Percentiles rank a stretch among this genome's conserved stretches.
These are phyloP conservation scores for Xylaria scruposa DNA, from an alignment of 495 filamentous ascomycete species.

Conservation along the genomic window DNA sequence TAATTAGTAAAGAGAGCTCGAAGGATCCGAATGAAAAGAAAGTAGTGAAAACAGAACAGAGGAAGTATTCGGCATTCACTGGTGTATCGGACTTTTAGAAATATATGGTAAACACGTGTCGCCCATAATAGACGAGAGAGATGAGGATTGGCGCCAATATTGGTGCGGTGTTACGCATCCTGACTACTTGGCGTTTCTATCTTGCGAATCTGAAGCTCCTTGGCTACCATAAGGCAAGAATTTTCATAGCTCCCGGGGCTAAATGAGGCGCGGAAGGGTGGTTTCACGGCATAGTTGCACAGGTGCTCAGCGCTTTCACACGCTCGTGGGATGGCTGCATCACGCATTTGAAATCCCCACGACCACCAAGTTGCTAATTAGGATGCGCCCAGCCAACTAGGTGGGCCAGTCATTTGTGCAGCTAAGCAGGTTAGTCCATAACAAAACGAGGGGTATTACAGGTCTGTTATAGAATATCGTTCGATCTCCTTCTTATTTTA, in stretches of 20 bases:
- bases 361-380: neutral
- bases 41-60: neutral
- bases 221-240: constrained; percentile 18
- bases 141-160: constrained; percentile 11
- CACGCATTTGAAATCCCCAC: neutral
- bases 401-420: neutral
- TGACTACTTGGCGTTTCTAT: constrained; percentile 15
- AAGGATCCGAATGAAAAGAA: neutral
- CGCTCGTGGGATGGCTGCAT: neutral
- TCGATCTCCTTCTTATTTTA: constrained; percentile 4
- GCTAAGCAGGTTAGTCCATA: neutral
- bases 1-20: neutral
- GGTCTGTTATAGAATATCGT: constrained; percentile 4
- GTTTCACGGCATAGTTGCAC: constrained; percentile 9
- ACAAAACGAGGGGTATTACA: neutral
- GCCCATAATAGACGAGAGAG: neutral
- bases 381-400: neutral
- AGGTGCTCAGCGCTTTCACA: neutral
- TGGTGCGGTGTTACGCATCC: neutral
- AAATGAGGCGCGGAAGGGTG: constrained; percentile 5
- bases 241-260: neutral
- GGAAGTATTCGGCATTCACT: constrained; percentile 8
- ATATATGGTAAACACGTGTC: constrained; percentile 17
- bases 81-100: neutral
- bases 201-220: constrained; percentile 16